Evolutionary conservation across 306 rosid genomes (phyloP), one percentile per base, ranked within the genome.

Genomic region (Myrica gale): DNA sequence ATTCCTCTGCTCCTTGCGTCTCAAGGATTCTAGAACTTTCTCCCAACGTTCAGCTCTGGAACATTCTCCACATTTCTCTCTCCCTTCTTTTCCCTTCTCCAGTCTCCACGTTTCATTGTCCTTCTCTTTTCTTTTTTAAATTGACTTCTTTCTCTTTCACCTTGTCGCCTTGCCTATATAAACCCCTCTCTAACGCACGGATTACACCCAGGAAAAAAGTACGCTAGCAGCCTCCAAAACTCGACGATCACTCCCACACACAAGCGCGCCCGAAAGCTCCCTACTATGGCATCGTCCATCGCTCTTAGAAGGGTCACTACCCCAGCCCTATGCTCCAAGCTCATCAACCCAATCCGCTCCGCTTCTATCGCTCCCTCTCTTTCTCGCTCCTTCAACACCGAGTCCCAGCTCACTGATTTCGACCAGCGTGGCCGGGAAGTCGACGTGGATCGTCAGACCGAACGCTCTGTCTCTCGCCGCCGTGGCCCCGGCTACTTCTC

Each of bases 321-420:
- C n/a, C 78, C 84, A 0, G 17, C 76, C 8, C 63, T 79, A 19
- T 13, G 78, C 52, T 61, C 79, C 4, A 76, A 65, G 82, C 75
- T 82, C 13, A 17, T 63, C 80, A 72, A 46, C 73, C 73, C 87
- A 1, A 21, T 63, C 4, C 84, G 86, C 70, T 72, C 80, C 44
- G 70, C 74, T 48, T 79, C 79, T 0, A 17, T 65, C 0, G 69
- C 80, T 7, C 80, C 87, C 45, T 76, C 81, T 42, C 78, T 78
- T 58, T 79, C 71, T 70, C 87, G 87, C 56, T 80, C 80, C 21
- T 88, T 88, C 84, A 86, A 75, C 57, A 80, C 87, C 44, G 71
- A 88, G 43, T 47, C 78, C 23, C 88, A 88, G 82, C 32, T 73
- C 62, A 23, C 78, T 16, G 21, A 37, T 72, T 80, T 72, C 58